Conservation (phyloP, 2,329 filamentous ascomycete genomes). For the Penicillium sp. region DNA sequence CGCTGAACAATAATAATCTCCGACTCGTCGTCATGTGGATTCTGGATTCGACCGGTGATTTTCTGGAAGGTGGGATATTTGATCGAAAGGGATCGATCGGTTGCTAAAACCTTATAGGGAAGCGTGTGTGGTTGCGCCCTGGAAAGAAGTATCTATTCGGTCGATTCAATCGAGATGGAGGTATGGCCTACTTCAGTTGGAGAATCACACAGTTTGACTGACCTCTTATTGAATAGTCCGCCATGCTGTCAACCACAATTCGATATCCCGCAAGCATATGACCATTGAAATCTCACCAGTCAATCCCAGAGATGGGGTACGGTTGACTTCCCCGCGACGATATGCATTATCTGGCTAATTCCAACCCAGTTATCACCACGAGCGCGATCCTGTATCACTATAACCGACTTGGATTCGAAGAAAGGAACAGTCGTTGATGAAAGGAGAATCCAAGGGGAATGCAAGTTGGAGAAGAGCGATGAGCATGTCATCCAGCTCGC, state of each 20-base stretch:
- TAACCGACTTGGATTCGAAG: conserved; percentile 81
- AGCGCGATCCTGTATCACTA: conserved; percentile 66
- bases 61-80: conserved; percentile 51
- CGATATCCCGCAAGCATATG: conserved; percentile 86
- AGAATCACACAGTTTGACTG: neutral
- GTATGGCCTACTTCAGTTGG: conserved; percentile 39
- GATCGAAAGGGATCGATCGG: neutral
- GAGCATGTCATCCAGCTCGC: conserved; percentile 71
- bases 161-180: conserved; percentile 65
- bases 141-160: conserved; percentile 85
- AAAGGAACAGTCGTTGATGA: conserved; percentile 79
- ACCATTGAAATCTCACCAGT: conserved; percentile 70
- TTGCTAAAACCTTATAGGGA: conserved; percentile 50
- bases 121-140: conserved; percentile 78
- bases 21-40: conserved; percentile 59
- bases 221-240: conserved; percentile 50
- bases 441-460: conserved; percentile 64
- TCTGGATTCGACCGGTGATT: conserved; percentile 54
- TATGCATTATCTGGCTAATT: conserved; percentile 12
- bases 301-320: conserved; percentile 64
- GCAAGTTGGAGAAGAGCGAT: conserved; percentile 54
- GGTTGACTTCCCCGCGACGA: conserved; percentile 26
- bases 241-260: conserved; percentile 72
- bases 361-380: conserved; percentile 58
- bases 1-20: conserved; percentile 16